Base-by-base conservation (phyloP, 1,284 basidiomycete genomes). In the Leccinum fallax region DNA sequence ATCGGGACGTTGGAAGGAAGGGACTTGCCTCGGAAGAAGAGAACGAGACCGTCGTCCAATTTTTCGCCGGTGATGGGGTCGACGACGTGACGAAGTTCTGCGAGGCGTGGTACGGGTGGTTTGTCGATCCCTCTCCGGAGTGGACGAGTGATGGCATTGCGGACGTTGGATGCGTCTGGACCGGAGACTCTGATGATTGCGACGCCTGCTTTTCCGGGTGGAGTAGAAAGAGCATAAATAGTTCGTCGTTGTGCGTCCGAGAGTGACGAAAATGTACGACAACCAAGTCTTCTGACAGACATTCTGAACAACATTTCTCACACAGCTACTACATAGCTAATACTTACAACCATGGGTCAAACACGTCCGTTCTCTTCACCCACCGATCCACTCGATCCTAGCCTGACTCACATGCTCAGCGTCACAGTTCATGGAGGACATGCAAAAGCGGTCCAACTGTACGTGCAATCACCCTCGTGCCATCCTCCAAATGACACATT, bases 361-460 rank as follows among this genome's bases (percentile, higher is more conserved):
- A 83, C 90, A 82, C 89, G 89, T 92, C 74, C 65, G 89, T 81
- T 43, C 15, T 48, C 55, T 43, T 19, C 40, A 43, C 57, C 19
- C 19, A 32, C 51, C 53, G 51, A 55, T 38, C 38, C 13, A 26
- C 24, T 58, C 62, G 46, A 65, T 61, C 34, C 26, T 21, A 53
- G 52, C 26, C 60, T 63, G 53, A 67, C 34, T 1, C 36, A 9
- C 19, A 48, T 49, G 62, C 26, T 70, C 77, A 91, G 93, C 86
- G 70, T 95, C 93, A 53, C 93, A 94, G 77, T 92, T 96, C 68
- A 93, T 97, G 85, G 90, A 93, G 81, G 93, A 96, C 78, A 95
- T 97, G 89, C 89, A 95, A 80, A 89, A 85, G 81, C 87, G 86
- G 71, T 94, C 95, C 73, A 97, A 97, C 77, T 97, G 94, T 96